phyloP scores from a whole-genome alignment of 805 yeast genomes.

The Sugiyamaella marilandica region DNA sequence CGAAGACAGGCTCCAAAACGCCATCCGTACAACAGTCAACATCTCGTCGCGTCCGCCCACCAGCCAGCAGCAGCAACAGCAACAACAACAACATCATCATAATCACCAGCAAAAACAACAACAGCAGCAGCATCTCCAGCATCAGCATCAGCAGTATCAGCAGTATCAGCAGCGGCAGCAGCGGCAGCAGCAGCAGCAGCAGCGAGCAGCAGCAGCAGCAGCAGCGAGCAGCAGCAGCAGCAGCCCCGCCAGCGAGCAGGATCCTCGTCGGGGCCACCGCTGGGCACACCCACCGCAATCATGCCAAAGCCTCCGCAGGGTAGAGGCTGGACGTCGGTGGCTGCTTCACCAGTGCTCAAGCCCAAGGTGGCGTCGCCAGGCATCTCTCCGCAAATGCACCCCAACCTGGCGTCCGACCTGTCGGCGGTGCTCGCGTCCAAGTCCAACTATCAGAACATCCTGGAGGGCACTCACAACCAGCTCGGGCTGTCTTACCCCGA shows the following conservation, averaged over 20 bases:
- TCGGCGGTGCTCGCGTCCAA: conserved; percentile 33
- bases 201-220: neutral
- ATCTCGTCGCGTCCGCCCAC: conserved; percentile 8
- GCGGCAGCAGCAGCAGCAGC: neutral
- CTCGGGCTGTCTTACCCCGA: conserved; percentile 41
- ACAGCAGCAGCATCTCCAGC: neutral
- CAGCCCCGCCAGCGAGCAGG: conserved; percentile 7
- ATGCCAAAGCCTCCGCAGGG: conserved; percentile 13
- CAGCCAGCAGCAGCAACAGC: neutral
- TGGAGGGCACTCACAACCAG: conserved; percentile 40
- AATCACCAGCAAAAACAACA: conserved; percentile 1
- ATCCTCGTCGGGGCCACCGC: conserved; percentile 10
- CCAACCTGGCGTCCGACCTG: conserved; percentile 16
- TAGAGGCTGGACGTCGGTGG: conserved; percentile 10
- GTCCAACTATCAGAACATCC: conserved; percentile 40
- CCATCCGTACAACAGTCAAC: conserved; percentile 20
- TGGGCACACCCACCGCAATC: conserved; percentile 13
- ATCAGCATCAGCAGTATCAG: too few relatives aligned
- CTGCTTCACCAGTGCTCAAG: conserved; percentile 24
- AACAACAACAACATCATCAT: neutral
- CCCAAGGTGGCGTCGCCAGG: conserved; percentile 27
- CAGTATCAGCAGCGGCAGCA: neutral
- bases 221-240: too few relatives aligned
- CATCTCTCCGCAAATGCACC: conserved; percentile 22
- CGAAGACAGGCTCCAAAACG: conserved; percentile 21